Base-by-base conservation (phyloP, 441 rosid genomes). In the Daphne laureola region DNA sequence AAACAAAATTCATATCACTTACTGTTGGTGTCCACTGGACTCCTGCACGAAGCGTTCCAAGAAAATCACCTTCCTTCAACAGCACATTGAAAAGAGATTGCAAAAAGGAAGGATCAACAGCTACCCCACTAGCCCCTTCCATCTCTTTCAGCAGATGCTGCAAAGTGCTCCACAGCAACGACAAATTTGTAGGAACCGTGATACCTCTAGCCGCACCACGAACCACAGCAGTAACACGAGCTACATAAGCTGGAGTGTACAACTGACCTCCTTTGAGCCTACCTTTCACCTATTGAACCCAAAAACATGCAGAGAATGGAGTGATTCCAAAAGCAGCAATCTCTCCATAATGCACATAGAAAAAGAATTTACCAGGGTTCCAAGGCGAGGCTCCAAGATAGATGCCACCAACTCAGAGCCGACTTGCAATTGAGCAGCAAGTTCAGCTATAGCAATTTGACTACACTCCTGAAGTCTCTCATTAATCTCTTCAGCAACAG, bases 181-280 rank as follows among this genome's bases (percentile, higher is more conserved):
- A 78, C 68, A 92, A 70, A 66, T 79, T 89, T 40, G 83, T 78
- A 45, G 98, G 98, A 63, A 92, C 84, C 13, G 94, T 83, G 35
- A 92, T 74, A 55, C 92, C 96, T 69, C 97, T 77, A 2, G 96
- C 80, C 61, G 96, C 97, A 62, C 98, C 97, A 14, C 92, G 83
- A 66, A 92, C 96, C 96, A 89, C 86, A 57, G 95, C 95, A 50
- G 83, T 75, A 61, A 92, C 92, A 60, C 97, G 86, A 46, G 94
- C 80, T 69, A 92, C 94, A 84, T 92, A 86, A 40, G 87, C 97
- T 3, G 97, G 98, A 11, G 97, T 92, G 62, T 89, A 92, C 62
- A 92, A 64, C 42, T 89, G 98, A 49, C 97, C 98, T 61, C 98
- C 92, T 83, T 92, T 96, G 73, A 89, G 96, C 83, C 94, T 84